Evolutionary conservation across 2,329 filamentous ascomycete genomes (phyloP), one percentile per base, ranked within the genome.

Genomic region (Colletotrichum karsti): DNA sequence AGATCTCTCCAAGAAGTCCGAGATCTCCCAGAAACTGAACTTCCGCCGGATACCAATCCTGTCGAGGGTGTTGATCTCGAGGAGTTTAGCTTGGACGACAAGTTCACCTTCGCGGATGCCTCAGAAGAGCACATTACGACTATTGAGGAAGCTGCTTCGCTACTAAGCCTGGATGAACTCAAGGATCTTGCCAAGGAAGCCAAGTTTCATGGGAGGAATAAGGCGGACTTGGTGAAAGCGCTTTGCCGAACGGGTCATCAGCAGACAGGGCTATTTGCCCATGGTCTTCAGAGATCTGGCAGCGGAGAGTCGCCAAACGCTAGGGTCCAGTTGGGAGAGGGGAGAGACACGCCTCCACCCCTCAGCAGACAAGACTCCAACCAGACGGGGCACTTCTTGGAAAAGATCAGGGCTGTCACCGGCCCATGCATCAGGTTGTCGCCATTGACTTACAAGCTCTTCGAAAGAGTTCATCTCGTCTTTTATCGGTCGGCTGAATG

Each of bases 401-500:
- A 86, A 54, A 97, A 94, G 78, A 95, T 97, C 44, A 80, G 95
- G 72, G 85, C 86, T 30, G 90, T 91, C 64, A 92, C 93, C 0
- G 96, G 96, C 0, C 90, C 94, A 13, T 97, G 95, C 71, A 91
- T 98, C 69, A 87, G 95, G 39, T 87, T 99, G 12, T 93, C 93
- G 1, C 80, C 91, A 1, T 81, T 88, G 0, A 87, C 91, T 1
- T 87, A 94, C 70, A 93, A 91, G 74, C 86, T 99, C 0, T 99
- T 99, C 74, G 94, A 98, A 78, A 89, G 96, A 26, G 94, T 98
- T 1, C 96, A 98, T 80, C 83, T 99, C 3, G 94, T 99, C 28
- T 99, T 98, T 78, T 98, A 98, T 78, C 88, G 95, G 66, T 98
- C 95, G 9, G 97, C 94, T 0, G 93, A 97, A 77, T 99, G 96